phyloP scores from a whole-genome alignment of 2,329 filamentous ascomycete species.

The Acrocalymma vagum region DNA sequence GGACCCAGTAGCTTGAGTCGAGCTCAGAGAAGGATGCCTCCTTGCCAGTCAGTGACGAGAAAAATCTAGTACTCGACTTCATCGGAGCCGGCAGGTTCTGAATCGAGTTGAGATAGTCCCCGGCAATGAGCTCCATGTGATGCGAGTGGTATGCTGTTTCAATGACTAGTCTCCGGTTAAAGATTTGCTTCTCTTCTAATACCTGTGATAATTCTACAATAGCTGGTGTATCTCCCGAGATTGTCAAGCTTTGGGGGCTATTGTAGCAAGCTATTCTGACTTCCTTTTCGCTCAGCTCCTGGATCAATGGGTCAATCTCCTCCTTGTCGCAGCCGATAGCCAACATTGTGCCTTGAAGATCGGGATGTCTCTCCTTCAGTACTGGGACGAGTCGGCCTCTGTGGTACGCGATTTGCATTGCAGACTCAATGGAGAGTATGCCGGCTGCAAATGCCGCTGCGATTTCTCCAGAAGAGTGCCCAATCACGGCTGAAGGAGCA shows the following conservation, averaged over 20 bases:
- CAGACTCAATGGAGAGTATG: constrained; percentile 23
- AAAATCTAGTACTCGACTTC: constrained; percentile 16
- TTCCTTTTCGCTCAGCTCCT: constrained; percentile 15
- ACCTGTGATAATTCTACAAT: constrained; percentile 45
- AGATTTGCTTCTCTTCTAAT: constrained; percentile 49
- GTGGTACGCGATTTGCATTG: constrained; percentile 37
- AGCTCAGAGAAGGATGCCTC: constrained; percentile 13
- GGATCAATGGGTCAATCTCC: constrained; percentile 22
- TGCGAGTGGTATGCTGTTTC: constrained; percentile 56
- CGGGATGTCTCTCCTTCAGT: constrained; percentile 25
- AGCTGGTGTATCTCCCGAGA: constrained; percentile 55
- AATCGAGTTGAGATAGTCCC: constrained; percentile 33
- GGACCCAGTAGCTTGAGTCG: constrained; percentile 33
- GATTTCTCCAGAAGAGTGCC: constrained; percentile 43
- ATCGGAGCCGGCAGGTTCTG: constrained; percentile 29
- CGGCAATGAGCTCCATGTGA: constrained; percentile 30
- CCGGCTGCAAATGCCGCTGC: constrained; percentile 38
- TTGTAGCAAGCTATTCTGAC: constrained; percentile 46
- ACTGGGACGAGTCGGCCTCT: constrained; percentile 29
- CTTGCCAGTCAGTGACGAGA: constrained; percentile 27
- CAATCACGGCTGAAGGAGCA: constrained; percentile 28
- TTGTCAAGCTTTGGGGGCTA: constrained; percentile 51
- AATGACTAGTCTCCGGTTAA: constrained; percentile 51
- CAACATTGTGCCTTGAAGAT: constrained; percentile 29
- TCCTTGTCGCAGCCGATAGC: constrained; percentile 25